A percentile compares a stretch with the other conserved stretches of the same genome.
phyloP scores from a whole-genome alignment of 2,329 filamentous ascomycete species.

The Pezicula carpinea region DNA sequence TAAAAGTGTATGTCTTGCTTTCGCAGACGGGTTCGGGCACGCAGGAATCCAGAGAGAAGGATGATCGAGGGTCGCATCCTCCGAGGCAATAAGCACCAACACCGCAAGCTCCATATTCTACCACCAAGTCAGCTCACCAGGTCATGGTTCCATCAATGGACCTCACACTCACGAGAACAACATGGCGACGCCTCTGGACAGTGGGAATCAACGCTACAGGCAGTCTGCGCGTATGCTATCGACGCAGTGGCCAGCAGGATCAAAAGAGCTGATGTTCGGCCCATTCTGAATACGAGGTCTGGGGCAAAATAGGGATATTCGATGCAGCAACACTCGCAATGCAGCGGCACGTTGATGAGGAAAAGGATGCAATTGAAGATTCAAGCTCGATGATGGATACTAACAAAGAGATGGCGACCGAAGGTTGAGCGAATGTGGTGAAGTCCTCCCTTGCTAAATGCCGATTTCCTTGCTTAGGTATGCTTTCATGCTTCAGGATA shows the following conservation, averaged over 20 bases:
- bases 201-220: slow-evolving; percentile 46
- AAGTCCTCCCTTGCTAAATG: too few species aligned
- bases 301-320: not conserved
- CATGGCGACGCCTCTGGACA: slow-evolving; percentile 73
- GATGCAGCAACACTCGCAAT: not conserved
- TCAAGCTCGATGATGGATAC: too few species aligned
- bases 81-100: slow-evolving; percentile 93
- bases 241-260: slow-evolving; percentile 20
- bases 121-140: slow-evolving; percentile 9
- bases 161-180: slow-evolving; percentile 63
- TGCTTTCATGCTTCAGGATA: too few species aligned
- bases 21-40: slow-evolving; percentile 79
- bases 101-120: slow-evolving; percentile 91
- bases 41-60: slow-evolving; percentile 78
- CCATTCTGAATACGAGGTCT: slow-evolving; percentile 22
- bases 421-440: too few species aligned
- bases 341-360: not conserved
- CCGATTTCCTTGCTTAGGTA: too few species aligned
- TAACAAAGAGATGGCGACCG: too few species aligned
- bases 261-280: slow-evolving; percentile 21
- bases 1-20: slow-evolving; percentile 68
- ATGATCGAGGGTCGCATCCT: slow-evolving; percentile 86
- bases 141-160: not conserved
- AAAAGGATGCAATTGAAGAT: not conserved
- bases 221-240: slow-evolving; percentile 13